phyloP scores from a whole-genome alignment of 176 grass and related monocot species.

The Pontederia paniculata region DNA sequence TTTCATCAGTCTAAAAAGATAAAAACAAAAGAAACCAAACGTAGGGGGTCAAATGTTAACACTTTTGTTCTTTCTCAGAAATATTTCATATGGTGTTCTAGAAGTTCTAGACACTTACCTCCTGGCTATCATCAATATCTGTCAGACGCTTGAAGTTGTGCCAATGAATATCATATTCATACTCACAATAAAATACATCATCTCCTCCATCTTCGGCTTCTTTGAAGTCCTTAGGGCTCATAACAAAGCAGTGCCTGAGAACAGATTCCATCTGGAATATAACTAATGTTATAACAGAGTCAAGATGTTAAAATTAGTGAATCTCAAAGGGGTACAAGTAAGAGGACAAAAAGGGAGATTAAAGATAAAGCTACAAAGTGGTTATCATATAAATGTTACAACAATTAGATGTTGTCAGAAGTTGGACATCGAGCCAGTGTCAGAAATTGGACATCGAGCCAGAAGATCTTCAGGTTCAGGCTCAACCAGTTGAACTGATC shows the following conservation, averaged over 20 bases:
- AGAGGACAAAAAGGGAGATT: too few relatives aligned
- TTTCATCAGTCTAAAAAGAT: slow-evolving; percentile 36
- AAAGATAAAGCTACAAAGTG: too few relatives aligned
- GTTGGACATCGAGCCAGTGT: too few relatives aligned
- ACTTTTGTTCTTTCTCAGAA: too few relatives aligned
- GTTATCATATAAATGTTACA: too few relatives aligned
- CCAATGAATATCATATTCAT: slow-evolving; percentile 91
- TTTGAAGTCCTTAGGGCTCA: slow-evolving; percentile 62
- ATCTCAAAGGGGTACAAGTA: neutral
- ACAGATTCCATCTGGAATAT: slow-evolving; percentile 68
- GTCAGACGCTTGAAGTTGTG: slow-evolving; percentile 88
- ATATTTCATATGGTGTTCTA: neutral
- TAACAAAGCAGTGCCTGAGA: slow-evolving; percentile 69
- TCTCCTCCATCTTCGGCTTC: slow-evolving; percentile 64
- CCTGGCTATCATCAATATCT: slow-evolving; percentile 53
- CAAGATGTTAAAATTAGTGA: neutral
- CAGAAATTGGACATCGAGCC: too few relatives aligned
- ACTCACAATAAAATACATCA: slow-evolving; percentile 98
- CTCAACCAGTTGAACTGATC: too few relatives aligned
- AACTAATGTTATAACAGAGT: slow-evolving; percentile 5
- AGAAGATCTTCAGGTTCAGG: too few relatives aligned
- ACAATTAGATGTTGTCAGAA: too few relatives aligned
- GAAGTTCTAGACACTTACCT: slow-evolving; percentile 26
- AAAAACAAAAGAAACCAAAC: neutral
- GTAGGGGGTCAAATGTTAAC: neutral